A percentile compares a stretch with the other conserved stretches of the same genome.
Conservation (phyloP, 2,329 filamentous ascomycete species). For the Leptographium flavum region DNA sequence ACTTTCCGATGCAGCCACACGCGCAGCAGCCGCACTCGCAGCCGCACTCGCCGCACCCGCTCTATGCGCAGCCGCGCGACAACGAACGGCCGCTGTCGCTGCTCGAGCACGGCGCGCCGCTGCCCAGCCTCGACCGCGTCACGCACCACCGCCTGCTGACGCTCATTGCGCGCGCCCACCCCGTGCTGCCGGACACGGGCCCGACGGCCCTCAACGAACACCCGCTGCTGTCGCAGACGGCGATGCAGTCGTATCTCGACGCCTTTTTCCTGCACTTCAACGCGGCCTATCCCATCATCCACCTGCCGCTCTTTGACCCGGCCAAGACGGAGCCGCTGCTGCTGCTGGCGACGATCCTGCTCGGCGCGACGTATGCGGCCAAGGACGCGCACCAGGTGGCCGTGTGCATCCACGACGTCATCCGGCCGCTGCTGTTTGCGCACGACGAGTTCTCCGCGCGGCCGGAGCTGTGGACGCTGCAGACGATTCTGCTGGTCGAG, state of each 20-base stretch:
- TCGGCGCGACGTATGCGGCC: slow-evolving; percentile 8
- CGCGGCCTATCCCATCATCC: slow-evolving; percentile 8
- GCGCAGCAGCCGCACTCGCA: neutral
- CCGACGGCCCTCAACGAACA: neutral
- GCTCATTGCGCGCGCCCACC: neutral
- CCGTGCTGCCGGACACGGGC: slow-evolving; percentile 1
- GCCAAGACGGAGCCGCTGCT: slow-evolving; percentile 6
- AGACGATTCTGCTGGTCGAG: slow-evolving; percentile 9
- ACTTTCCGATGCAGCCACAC: neutral
- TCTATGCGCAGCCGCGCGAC: neutral
- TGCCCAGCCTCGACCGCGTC: slow-evolving; percentile 1
- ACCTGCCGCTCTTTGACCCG: slow-evolving; percentile 4
- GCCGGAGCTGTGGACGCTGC: slow-evolving; percentile 9
- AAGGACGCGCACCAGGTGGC: slow-evolving; percentile 10
- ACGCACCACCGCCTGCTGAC: neutral
- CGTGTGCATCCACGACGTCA: slow-evolving; percentile 11
- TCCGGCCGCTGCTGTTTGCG: slow-evolving; percentile 9
- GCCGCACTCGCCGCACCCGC: neutral
- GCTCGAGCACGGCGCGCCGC: neutral
- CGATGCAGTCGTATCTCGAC: slow-evolving; percentile 6
- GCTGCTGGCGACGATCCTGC: slow-evolving; percentile 6
- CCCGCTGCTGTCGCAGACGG: slow-evolving; percentile 1
- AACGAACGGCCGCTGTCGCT: slow-evolving; percentile 4
- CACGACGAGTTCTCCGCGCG: slow-evolving; percentile 8
- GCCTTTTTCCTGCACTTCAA: slow-evolving; percentile 8